Conservation (phyloP, 441 rosid genomes). For the Syzygium syzygioides region DNA sequence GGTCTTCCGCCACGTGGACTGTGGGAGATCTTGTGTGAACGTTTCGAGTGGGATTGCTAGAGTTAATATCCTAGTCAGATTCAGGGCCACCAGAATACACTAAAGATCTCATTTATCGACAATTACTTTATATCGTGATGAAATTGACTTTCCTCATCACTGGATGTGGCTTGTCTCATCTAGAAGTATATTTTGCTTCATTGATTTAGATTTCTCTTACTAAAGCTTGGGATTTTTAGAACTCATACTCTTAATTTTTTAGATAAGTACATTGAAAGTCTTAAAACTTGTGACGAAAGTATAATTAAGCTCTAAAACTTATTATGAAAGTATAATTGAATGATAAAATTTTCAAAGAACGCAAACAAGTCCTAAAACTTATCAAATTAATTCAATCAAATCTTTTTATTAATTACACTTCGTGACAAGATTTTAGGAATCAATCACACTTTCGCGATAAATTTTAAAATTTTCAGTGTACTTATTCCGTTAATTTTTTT, state of each 20-base stretch:
- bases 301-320: too few species aligned
- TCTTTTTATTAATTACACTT: too few species aligned
- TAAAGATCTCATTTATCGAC: neutral
- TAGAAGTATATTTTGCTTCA: neutral
- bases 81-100: neutral
- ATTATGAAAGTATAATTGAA: too few species aligned
- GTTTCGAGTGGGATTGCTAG: neutral
- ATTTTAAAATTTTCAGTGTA: too few species aligned
- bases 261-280: too few species aligned
- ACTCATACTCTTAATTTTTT: neutral
- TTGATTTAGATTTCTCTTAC: neutral
- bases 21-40: conserved; percentile 10
- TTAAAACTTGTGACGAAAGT: too few species aligned
- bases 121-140: neutral
- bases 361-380: too few species aligned
- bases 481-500: too few species aligned
- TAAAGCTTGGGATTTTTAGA: neutral
- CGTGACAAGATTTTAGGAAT: too few species aligned
- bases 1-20: conserved; percentile 24
- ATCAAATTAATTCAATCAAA: too few species aligned
- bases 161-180: neutral
- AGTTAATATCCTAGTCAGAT: neutral
- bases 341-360: too few species aligned
- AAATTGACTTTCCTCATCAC: neutral
- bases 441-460: too few species aligned